Evolutionary conservation across 2,329 filamentous ascomycete genomes (phyloP).

Genomic region (Xylariales sp.): DNA sequence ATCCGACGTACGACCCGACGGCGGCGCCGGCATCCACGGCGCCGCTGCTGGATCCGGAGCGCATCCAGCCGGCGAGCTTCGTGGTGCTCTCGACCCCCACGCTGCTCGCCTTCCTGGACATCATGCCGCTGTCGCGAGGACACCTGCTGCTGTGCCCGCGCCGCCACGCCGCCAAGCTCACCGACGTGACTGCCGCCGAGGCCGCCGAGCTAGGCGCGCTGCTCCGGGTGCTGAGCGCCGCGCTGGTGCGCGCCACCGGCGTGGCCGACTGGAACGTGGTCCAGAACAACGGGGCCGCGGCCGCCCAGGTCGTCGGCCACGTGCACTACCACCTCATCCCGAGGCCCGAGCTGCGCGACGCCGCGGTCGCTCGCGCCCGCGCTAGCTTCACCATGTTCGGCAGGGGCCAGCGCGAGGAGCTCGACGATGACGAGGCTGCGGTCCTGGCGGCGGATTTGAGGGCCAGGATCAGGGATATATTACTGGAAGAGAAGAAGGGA

Average conservation of each 20-base stretch:
- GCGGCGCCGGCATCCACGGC: conserved; percentile 11
- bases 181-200: conserved; percentile 61
- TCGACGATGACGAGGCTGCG: conserved; percentile 71
- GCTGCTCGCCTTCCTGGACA: conserved; percentile 87
- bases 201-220: conserved; percentile 62
- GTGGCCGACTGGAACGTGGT: conserved; percentile 91
- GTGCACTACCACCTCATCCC: conserved; percentile 95
- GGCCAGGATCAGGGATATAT: conserved; percentile 41
- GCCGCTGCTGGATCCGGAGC: conserved; percentile 19
- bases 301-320: conserved; percentile 89
- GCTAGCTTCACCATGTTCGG: conserved; percentile 83
- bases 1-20: conserved; percentile 34
- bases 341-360: conserved; percentile 64
- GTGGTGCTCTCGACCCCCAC: conserved; percentile 73
- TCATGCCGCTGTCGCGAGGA: conserved; percentile 78
- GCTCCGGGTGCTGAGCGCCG: conserved; percentile 69
- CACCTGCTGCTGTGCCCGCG: conserved; percentile 82
- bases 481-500: no score
- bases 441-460: conserved; percentile 54
- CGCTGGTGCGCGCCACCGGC: conserved; percentile 64
- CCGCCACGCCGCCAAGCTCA: conserved; percentile 71
- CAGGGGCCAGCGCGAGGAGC: conserved; percentile 63
- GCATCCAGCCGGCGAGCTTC: conserved; percentile 40
- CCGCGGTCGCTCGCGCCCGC: conserved; percentile 46
- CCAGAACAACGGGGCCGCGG: conserved; percentile 88